Evolutionary conservation across 2,329 filamentous ascomycete species (phyloP).

Genomic region (Tolypocladium inflatum): DNA sequence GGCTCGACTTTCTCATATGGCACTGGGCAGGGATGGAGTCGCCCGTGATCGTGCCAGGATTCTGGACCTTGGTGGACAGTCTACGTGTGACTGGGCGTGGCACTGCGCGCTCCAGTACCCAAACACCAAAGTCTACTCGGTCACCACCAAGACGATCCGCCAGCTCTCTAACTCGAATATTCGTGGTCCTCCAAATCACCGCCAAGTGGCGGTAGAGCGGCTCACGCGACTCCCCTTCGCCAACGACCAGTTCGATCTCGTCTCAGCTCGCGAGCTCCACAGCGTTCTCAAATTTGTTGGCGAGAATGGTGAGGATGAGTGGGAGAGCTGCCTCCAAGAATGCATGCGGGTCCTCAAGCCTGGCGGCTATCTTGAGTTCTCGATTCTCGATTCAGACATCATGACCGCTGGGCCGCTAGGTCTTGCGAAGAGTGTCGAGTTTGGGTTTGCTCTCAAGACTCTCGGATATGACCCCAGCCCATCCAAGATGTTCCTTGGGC

Average conservation of each 20-base stretch:
- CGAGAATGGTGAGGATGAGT: conserved; percentile 69
- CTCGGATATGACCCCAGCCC: conserved; percentile 82
- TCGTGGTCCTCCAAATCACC: conserved; percentile 79
- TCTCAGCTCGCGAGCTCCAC: conserved; percentile 83
- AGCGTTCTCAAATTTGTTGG: conserved; percentile 67
- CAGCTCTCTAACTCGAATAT: conserved; percentile 66
- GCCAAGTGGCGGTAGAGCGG: conserved; percentile 66
- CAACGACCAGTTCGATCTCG: conserved; percentile 78
- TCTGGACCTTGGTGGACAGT: conserved; percentile 78
- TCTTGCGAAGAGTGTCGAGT: conserved; percentile 80
- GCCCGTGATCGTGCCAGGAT: conserved; percentile 53
- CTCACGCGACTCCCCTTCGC: conserved; percentile 79
- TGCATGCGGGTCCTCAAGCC: conserved; percentile 89
- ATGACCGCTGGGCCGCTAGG: conserved; percentile 73
- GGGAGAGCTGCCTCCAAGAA: conserved; percentile 75
- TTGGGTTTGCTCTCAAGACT: conserved; percentile 80
- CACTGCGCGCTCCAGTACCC: conserved; percentile 80
- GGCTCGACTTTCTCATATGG: conserved; percentile 41
- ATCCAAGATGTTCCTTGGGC: conserved; percentile 69
- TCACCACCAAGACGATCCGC: conserved; percentile 62
- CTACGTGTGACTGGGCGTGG: conserved; percentile 93
- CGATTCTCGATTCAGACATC: conserved; percentile 81
- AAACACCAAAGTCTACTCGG: conserved; percentile 78
- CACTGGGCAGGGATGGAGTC: conserved; percentile 31
- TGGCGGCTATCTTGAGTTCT: conserved; percentile 86